These are phyloP conservation scores for Paramecium sexaurelia DNA, from an alignment of 73 alveolate genomes.

Conservation along the genomic window DNA sequence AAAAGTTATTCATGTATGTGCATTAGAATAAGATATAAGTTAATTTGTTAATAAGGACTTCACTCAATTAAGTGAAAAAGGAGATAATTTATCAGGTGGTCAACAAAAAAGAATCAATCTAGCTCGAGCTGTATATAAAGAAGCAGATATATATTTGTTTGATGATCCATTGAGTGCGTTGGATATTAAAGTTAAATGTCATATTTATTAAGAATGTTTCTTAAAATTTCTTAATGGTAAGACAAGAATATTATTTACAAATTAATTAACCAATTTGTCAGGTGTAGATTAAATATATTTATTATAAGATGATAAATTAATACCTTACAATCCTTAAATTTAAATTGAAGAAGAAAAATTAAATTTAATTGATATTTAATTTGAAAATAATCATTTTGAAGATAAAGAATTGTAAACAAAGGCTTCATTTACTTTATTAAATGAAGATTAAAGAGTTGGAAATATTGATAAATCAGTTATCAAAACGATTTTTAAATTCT, in stretches of 20 bases:
- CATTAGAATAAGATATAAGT: slow-evolving; percentile 84
- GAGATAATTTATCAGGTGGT: slow-evolving; percentile 80
- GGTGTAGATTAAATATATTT: slow-evolving; percentile 22
- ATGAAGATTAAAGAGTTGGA: slow-evolving; percentile 2
- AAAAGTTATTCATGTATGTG: slow-evolving; percentile 79
- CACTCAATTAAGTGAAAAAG: slow-evolving; percentile 96
- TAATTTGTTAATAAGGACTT: slow-evolving; percentile 80
- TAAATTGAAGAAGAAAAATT: neutral
- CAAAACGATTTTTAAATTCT: neutral
- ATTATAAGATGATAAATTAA: neutral
- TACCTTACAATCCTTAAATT: neutral
- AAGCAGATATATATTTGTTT: slow-evolving; percentile 78
- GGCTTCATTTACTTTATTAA: neutral
- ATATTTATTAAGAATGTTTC: slow-evolving; percentile 40
- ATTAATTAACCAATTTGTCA: neutral
- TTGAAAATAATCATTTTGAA: neutral
- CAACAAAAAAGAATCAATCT: slow-evolving; percentile 75
- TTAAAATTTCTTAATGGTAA: slow-evolving; percentile 22
- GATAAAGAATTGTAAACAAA: neutral
- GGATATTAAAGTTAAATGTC: slow-evolving; percentile 33
- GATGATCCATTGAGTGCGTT: slow-evolving; percentile 75
- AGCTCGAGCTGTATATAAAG: slow-evolving; percentile 81
- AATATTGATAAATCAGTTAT: neutral
- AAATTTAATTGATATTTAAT: neutral
- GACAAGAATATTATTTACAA: slow-evolving; percentile 43